Evolutionary conservation across 2,329 filamentous ascomycete genomes (phyloP).

Genomic region (Hypoxylon sp.): DNA sequence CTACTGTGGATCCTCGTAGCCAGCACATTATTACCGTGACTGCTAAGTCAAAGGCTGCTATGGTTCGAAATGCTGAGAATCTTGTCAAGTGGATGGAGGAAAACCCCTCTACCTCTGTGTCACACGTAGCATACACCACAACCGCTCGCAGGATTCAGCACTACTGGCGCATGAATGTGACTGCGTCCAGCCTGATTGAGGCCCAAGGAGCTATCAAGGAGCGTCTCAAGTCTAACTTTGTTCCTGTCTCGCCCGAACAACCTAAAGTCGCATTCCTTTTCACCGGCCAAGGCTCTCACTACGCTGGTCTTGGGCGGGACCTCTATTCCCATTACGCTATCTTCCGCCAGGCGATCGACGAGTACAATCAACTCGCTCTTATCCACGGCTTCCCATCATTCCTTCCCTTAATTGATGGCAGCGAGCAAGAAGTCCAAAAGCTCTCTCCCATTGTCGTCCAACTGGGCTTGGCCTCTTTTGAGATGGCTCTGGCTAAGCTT

Average conservation of each 20-base stretch:
- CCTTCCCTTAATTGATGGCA: constrained; percentile 60
- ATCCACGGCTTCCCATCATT: constrained; percentile 66
- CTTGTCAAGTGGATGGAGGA: constrained; percentile 63
- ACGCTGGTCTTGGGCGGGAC: constrained; percentile 60
- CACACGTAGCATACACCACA: constrained; percentile 71
- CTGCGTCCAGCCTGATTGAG: constrained; percentile 53
- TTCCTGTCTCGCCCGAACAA: constrained; percentile 53
- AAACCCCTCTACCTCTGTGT: constrained; percentile 61
- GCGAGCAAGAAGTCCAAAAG: constrained; percentile 53
- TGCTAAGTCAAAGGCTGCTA: constrained; percentile 62
- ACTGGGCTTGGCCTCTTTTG: constrained; percentile 61
- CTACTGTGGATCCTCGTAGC: constrained; percentile 59
- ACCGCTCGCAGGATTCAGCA: constrained; percentile 72
- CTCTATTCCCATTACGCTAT: constrained; percentile 56
- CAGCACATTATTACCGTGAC: constrained; percentile 68
- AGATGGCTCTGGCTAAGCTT: constrained; percentile 65
- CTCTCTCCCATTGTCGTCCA: constrained; percentile 62
- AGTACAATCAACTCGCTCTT: constrained; percentile 62
- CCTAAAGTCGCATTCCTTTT: constrained; percentile 63
- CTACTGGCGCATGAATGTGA: constrained; percentile 62
- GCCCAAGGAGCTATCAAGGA: constrained; percentile 54
- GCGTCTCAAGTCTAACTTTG: constrained; percentile 54
- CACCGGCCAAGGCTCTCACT: constrained; percentile 65
- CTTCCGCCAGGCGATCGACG: constrained; percentile 62
- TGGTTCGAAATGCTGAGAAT: constrained; percentile 65